Conservation (phyloP, 192 early-diverging fungal genomes). For the Entomortierella lignicola region DNA sequence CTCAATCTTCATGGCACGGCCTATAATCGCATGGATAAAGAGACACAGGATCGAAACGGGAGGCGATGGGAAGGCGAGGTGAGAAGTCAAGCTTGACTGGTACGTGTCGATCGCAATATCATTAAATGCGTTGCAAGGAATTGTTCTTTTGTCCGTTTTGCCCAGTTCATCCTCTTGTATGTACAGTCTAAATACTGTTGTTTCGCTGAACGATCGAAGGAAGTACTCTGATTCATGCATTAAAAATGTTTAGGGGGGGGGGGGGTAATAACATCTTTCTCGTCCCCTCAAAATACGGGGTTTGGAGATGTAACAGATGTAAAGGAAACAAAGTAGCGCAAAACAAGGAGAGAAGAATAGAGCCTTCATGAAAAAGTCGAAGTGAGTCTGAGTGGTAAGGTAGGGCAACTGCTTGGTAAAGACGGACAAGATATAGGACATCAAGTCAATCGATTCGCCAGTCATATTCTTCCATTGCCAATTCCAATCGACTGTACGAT, state of each 20-base stretch:
- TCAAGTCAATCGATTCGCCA: not conserved
- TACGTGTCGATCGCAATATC: not conserved
- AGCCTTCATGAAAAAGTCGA: not conserved
- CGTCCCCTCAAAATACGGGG: not conserved
- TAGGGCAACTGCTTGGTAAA: not conserved
- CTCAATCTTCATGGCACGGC: conserved; percentile 59
- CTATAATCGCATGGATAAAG: conserved; percentile 18
- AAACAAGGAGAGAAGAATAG: not conserved
- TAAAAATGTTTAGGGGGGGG: conserved; percentile 2
- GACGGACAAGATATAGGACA: not conserved
- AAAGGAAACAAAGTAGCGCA: not conserved
- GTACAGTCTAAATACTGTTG: not conserved
- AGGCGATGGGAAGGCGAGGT: conserved; percentile 1
- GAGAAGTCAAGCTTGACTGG: conserved; percentile 2
- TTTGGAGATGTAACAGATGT: not conserved
- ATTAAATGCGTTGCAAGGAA: not conserved
- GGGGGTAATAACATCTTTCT: not conserved
- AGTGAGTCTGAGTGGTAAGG: not conserved
- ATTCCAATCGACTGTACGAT: not conserved
- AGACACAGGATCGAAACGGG: not conserved
- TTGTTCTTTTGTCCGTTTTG: not conserved
- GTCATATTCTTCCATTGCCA: not conserved
- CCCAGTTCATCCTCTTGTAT: not conserved
- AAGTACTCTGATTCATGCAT: not conserved
- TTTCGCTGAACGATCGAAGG: not conserved